Base-by-base conservation (phyloP, 192 early-diverging fungal species). In the Cladochytrium replicatum region DNA sequence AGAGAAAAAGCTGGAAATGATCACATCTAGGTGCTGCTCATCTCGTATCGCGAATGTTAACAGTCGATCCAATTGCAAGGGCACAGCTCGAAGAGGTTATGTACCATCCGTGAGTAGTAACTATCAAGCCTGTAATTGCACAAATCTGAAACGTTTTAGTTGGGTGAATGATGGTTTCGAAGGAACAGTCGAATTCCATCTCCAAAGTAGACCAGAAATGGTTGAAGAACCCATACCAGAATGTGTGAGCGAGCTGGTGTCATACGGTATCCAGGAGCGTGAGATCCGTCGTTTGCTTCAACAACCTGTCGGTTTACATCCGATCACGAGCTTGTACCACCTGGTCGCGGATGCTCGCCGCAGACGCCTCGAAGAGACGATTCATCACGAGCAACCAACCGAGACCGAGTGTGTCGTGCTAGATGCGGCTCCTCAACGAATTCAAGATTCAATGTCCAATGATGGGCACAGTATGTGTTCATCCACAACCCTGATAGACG, bases 121-220 rank as follows among this genome's bases (percentile, higher is more conserved):
- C 5, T 58, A 38, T 37, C n/a, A n/a, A n/a, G n/a, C n/a, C n/a
- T n/a, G n/a, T n/a, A n/a, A n/a, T n/a, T n/a, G n/a, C n/a, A n/a
- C n/a, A n/a, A n/a, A n/a, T n/a, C n/a, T n/a, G 13, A 62, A 60
- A 7, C 71, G 75, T 4, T 62, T 50, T 6, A 68, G 71, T 23
- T 69, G 82, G 47, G 63, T 68, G 3, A 84, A 77, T 4, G 64
- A 78, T 41, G 50, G 65, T 15, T 58, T 49, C 27, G 23, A 43
- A 4, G 30, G 29, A 19, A 50, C 38, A 27, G 38, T 50, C 2
- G 28, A 52, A 11, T 43, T 39, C 15, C 27, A 53, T 27, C 28
- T 50, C 30, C 25, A 38, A 8, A 7, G 19, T 2, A 29, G 50
- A 1, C 55, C 60, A 9, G 29, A 45, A 22, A 37, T 61, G 25